Evolutionary conservation across 306 rosid species (phyloP), one percentile per base, ranked within the genome.

Genomic region (Potentilla sterilis): DNA sequence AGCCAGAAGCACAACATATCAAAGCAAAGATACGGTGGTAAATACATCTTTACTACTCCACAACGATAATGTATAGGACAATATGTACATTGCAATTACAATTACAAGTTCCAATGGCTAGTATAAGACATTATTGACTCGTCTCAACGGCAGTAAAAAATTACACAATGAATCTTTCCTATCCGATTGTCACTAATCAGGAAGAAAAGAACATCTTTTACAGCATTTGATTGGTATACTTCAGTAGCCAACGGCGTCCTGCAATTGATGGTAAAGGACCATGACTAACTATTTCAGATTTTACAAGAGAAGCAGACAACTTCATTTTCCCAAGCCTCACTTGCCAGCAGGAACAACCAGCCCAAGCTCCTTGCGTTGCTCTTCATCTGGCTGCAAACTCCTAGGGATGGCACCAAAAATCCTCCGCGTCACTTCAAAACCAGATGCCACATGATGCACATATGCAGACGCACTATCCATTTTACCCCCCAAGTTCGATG

Each of bases 331-430:
- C 10, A 62, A 84, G 79, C 83, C 78, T 79, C 78, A 46, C 72
- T 71, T 81, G n/a, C 22, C 76, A 3, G 83, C 64, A 65, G 87
- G 67, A 49, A 68, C 32, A 49, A 84, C 70, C 80, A 90, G 80
- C 75, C 96, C 96, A 9, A 95, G 93, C 75, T 95, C 97, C 83
- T 87, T 77, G 75, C 96, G 35, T 70, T 81, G 90, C 71, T 84
- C 80, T 82, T 95, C 96, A 79, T 95, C 93, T 22, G 98, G 97
- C 77, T 83, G 83, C 92, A 95, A 81, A 83, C 87, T 95, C 46
- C 78, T 79, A 32, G 98, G 97, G 83, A 92, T 82, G 49, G 97
- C 98, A 75, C 98, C 98, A 49, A 95, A 95, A 24, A 92, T 38
- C 85, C 81, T 84, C 67, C 98, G 85, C 7, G 97, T 80, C 66